Base-by-base conservation (phyloP, 192 early-diverging fungal genomes). In the Dispira simplex region DNA sequence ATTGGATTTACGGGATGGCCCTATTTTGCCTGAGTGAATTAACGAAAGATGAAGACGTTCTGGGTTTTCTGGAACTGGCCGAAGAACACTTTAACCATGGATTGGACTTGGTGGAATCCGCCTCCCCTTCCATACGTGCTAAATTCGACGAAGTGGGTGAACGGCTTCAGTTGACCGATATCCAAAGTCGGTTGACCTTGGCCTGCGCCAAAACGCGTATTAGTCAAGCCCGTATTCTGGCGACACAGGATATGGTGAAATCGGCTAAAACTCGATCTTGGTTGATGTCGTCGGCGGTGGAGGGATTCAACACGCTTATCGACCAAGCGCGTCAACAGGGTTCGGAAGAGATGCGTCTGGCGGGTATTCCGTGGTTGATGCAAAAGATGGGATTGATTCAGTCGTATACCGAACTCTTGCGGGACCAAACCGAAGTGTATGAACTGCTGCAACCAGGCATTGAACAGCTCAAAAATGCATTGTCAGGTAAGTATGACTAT, bases 1-100 rank as follows among this genome's bases (percentile, higher is more conserved):
- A 79, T 62, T 76, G 69, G 25, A 73, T 83, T 27, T 83, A 81
- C 62, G 79, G 79, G 1, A 72, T 71, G 27, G 79, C 81, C 18
- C 67, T 83, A 55, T 75, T 67, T 52, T 70, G 67, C 32, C 67
- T 83, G 23, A 66, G 77, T 2, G 69, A 77, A 48, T 23, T 76
- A 1, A 45, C 64, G 3, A 69, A 70, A 51, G 46, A 46, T 5
- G 63, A 62, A 0, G 69, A 73, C 6, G 58, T 44, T 20, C 14
- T 13, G 23, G 67, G 53, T 67, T 75, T 70, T 45, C 44, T 75
- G 63, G 65, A 70, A 39, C 25, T 75, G 67, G 70, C 73, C 4
- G 46, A 20, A 26, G 48, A 72, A 11, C 56, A 72, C 44, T 63
- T 78, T 25, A 65, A 49, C 49, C 73, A 70, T 65, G 77, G 73